Conservation (phyloP, 768 basidiomycete genomes). For the Suillus hirtellus region DNA sequence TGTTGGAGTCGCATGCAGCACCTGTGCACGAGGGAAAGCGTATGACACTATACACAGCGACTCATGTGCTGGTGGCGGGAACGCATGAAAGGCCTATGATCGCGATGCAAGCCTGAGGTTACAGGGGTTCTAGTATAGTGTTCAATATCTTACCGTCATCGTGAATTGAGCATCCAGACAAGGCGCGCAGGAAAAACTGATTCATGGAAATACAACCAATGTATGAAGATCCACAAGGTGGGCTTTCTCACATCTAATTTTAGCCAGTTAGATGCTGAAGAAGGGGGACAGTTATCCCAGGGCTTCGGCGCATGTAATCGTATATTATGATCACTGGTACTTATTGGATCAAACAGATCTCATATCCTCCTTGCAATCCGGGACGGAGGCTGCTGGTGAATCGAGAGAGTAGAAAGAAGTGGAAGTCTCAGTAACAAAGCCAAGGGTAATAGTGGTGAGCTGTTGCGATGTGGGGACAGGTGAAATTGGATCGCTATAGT, state of each 20-base stretch:
- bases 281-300: background rate
- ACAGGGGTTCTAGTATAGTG: background rate
- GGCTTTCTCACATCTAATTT: background rate
- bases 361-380: background rate
- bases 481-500: slow-evolving; percentile 7
- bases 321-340: background rate
- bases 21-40: background rate
- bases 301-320: background rate
- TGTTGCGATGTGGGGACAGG: background rate
- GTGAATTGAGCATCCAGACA: too few species aligned
- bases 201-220: background rate
- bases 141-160: background rate
- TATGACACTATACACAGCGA: background rate
- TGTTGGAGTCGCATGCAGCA: background rate
- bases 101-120: background rate
- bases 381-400: background rate
- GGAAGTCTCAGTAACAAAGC: too few species aligned
- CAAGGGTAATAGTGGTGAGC: slow-evolving; percentile 26
- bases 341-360: background rate
- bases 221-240: background rate
- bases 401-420: background rate
- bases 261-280: background rate
- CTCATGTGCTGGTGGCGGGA: background rate
- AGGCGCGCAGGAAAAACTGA: background rate
- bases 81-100: background rate